Evolutionary conservation across 129 eudicot species (phyloP).

Genomic region (Helichrysum umbraculigerum): DNA sequence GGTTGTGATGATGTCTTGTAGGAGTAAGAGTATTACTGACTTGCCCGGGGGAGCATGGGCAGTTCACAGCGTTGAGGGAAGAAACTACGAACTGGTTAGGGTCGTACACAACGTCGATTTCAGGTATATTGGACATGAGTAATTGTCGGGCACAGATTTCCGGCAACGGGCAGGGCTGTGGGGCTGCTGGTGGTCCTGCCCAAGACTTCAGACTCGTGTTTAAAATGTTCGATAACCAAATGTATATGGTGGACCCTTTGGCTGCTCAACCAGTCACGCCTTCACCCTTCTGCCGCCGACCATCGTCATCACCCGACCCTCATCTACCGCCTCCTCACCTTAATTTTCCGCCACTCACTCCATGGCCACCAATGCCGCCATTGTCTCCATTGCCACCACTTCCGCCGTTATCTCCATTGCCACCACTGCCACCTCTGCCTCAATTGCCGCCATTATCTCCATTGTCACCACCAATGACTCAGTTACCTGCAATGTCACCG

Average conservation of each 20-base stretch:
- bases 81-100: constrained; percentile 74
- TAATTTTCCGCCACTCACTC: background rate
- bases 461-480: background rate
- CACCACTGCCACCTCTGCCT: background rate
- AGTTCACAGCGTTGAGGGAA: constrained; percentile 42
- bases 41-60: constrained; percentile 68
- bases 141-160: constrained; percentile 54
- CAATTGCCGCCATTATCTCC: constrained; percentile 26
- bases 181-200: constrained; percentile 64
- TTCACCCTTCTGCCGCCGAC: constrained; percentile 56
- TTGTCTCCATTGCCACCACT: background rate
- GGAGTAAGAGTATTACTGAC: constrained; percentile 67
- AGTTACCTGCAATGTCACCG: background rate
- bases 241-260: constrained; percentile 67
- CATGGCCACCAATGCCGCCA: background rate
- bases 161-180: constrained; percentile 58
- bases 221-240: constrained; percentile 56
- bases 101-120: constrained; percentile 45
- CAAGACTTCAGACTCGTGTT: constrained; percentile 45
- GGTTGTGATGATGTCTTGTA: constrained; percentile 20
- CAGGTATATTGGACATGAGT: constrained; percentile 54
- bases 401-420: constrained; percentile 10
- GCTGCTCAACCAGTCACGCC: constrained; percentile 72
- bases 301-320: constrained; percentile 23
- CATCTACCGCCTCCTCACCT: constrained; percentile 13